Evolutionary conservation across 306 rosid species (phyloP), one percentile per base, ranked within the genome.

Genomic region (Ormosia emarginata): DNA sequence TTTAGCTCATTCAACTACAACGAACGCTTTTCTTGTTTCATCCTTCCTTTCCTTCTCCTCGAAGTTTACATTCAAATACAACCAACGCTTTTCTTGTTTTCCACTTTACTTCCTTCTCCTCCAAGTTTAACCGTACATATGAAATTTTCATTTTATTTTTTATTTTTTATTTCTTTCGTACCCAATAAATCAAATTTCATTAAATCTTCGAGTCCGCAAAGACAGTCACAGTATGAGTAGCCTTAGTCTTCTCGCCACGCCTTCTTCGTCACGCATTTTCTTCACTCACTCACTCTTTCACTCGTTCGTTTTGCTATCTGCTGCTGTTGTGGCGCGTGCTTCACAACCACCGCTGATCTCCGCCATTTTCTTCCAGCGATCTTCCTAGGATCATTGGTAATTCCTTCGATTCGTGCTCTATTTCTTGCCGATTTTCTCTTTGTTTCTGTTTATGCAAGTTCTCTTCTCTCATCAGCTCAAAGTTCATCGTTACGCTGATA

Each of bases 141-240:
- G 24, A 24, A 24, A 24, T 24, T 24, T 24, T 24, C 24, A 0
- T 24, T 24, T 24, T 24, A 24, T 24, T 24, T 24, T n/a, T n/a
- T n/a, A n/a, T n/a, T n/a, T 24, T 24, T 24, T 24, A 24, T 24
- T 24, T 24, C 24, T 24, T 24, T 24, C 24, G 61, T 44, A 75
- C 70, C 4, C 44, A 78, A 78, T 78, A 37, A 79, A 79, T 18
- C 39, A 18, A 33, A 73, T 12, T 73, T 18, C 17, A 85, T 39
- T n/a, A 50, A 57, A 71, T 5, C 76, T 70, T 83, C 7, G 74
- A 62, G 85, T 72, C 90, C 79, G 73, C 37, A 39, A 64, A 2
- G 34, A 29, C 52, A 32, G 4, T 9, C 24, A 29, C 52, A 32
- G 4, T 9, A 13, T 0, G 53, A 6, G 11, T 0, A 14, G 7